Percentiles rank a stretch among this genome's conserved stretches.
Evolutionary conservation across 225 moss, liverwort and hornwort species (phyloP).

Genomic region (Pseudisothecium myosuroides): DNA sequence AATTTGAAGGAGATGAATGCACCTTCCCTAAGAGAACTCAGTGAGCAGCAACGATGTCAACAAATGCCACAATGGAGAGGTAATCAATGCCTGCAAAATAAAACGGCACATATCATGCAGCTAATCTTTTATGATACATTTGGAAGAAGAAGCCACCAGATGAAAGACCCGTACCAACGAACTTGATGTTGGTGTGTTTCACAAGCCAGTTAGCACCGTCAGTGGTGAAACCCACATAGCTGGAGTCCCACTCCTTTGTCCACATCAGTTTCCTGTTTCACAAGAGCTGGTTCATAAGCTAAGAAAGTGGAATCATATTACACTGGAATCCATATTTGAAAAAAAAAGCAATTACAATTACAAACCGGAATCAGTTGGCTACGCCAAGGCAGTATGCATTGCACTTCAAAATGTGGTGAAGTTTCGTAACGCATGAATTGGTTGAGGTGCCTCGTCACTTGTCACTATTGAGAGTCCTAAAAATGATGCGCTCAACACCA

Average conservation of each 20-base stretch:
- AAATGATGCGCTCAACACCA: constrained; percentile 64
- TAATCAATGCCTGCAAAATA: constrained; percentile 54
- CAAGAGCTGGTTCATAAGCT: not conserved
- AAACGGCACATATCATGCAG: not conserved
- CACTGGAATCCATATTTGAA: not conserved
- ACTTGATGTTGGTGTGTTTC: constrained; percentile 48
- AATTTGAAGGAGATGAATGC: not conserved
- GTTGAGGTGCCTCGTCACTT: constrained; percentile 15
- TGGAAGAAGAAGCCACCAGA: not conserved
- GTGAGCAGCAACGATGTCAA: constrained; percentile 33
- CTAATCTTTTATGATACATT: not conserved
- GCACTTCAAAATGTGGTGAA: not conserved
- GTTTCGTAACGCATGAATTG: not conserved
- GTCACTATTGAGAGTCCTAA: constrained; percentile 66
- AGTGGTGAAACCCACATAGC: constrained; percentile 56
- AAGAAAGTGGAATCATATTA: not conserved
- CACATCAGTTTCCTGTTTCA: constrained; percentile 60
- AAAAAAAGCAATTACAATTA: not conserved
- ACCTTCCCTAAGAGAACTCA: constrained; percentile 24
- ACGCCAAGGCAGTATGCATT: not conserved
- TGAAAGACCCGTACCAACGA: constrained; percentile 37
- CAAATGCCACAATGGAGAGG: constrained; percentile 40
- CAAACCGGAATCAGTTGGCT: not conserved
- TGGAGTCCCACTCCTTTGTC: constrained; percentile 53
- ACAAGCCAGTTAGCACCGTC: constrained; percentile 81